A percentile compares a stretch with the other conserved stretches of the same genome.
phyloP scores from a whole-genome alignment of 441 rosid genomes.

The Croton laevigatus region DNA sequence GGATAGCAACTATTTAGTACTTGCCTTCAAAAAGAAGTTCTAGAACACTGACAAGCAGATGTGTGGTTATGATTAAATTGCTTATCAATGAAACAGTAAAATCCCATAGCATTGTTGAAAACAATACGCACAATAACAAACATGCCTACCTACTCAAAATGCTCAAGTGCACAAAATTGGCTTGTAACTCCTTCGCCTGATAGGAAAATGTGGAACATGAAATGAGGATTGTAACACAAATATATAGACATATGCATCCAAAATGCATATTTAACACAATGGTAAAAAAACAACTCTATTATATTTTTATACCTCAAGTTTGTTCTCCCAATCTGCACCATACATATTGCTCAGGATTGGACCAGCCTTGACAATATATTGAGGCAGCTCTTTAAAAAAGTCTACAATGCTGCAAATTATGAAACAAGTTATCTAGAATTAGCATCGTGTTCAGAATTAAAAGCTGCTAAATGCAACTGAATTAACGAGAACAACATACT shows the following conservation, averaged over 20 bases:
- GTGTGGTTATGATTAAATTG: background rate
- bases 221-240: slow-evolving; percentile 13
- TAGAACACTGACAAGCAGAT: background rate
- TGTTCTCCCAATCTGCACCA: slow-evolving; percentile 84
- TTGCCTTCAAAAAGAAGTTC: background rate
- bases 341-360: slow-evolving; percentile 55
- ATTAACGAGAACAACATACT: slow-evolving; percentile 41
- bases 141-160: slow-evolving; percentile 72
- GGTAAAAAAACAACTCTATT: background rate
- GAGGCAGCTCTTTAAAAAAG: slow-evolving; percentile 86
- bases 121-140: slow-evolving; percentile 10
- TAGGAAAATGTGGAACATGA: slow-evolving; percentile 22
- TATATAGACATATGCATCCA: background rate
- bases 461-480: slow-evolving; percentile 9
- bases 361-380: slow-evolving; percentile 77
- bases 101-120: slow-evolving; percentile 8
- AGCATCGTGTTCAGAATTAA: background rate
- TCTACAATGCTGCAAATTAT: slow-evolving; percentile 57
- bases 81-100: background rate
- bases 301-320: slow-evolving; percentile 64
- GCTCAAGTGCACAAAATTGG: slow-evolving; percentile 75
- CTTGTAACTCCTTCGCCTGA: slow-evolving; percentile 86
- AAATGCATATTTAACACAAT: slow-evolving; percentile 4
- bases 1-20: background rate
- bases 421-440: slow-evolving; percentile 10